Base-by-base conservation (phyloP, 2,329 filamentous ascomycete genomes). In the Balansia obtecta region DNA sequence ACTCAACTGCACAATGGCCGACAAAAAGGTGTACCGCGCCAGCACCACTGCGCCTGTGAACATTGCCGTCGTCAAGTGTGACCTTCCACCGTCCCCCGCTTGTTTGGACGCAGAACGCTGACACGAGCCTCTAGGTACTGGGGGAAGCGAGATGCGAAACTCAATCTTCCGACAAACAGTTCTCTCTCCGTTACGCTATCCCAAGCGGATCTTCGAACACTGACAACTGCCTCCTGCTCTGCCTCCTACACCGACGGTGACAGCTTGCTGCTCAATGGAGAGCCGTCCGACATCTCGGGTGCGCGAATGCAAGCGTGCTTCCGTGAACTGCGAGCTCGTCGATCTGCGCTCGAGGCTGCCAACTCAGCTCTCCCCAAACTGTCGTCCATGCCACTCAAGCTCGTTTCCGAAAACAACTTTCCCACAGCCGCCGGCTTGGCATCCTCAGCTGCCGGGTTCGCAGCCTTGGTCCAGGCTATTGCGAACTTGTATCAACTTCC, bases 351-450 rank as follows among this genome's bases (percentile, higher is more conserved):
- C 61, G 93, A 98, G 69, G 72, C 74, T 37, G 68, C 76, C 54
- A 74, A 95, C 65, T 60, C 82, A 0, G 82, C 80, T 20, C 77
- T 95, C n/a, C 88, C 91, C 42, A 88, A 86, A 67, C 81, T 98
- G 51, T 86, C 88, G 11, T 65, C 75, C 48, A 75, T 86, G 61
- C 82, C 86, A 34, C 80, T 98, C 54, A 86, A 84, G 60, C 84
- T 98, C 57, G 89, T 96, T 51, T 93, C 87, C 51, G 86, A 93
- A 73, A 98, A 98, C 78, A 98, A 98, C 77, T 98, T 98, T 77
- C 93, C 93, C 55, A 98, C 93, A 2, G 93, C 93, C 27, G 93
- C 93, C 4, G 93, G 93, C 7, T 82, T 98, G 15, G 83, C 83
- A 4, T 84, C 79, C 16, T 86, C 82, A 0, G 83, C 82, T 1